Evolutionary conservation across 352 stramenopile species (phyloP).

Genomic region (Phytophthora hibernalis): DNA sequence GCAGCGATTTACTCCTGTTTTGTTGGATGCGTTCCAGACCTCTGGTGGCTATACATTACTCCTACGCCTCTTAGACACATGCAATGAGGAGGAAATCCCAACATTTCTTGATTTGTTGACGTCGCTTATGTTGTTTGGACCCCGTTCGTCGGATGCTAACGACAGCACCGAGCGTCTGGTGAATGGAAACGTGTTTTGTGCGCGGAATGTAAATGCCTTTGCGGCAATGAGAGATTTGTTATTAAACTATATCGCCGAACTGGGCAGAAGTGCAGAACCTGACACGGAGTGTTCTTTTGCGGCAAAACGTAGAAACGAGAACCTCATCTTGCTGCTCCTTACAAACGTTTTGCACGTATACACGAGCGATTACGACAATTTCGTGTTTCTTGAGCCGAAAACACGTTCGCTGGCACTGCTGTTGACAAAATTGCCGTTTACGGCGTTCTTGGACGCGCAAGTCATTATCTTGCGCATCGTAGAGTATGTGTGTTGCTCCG

Average conservation of each 20-base stretch:
- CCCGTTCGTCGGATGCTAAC: constrained; percentile 46
- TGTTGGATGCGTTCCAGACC: constrained; percentile 73
- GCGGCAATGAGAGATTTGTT: constrained; percentile 71
- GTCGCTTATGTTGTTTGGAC: constrained; percentile 64
- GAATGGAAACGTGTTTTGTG: constrained; percentile 51
- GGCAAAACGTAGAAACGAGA: constrained; percentile 39
- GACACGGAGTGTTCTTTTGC: constrained; percentile 4
- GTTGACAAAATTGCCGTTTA: constrained; percentile 66
- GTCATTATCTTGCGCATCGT: constrained; percentile 80
- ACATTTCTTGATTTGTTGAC: constrained; percentile 61
- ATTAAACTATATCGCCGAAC: constrained; percentile 51
- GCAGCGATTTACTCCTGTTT: constrained; percentile 58
- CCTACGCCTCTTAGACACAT: constrained; percentile 46
- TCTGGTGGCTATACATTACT: constrained; percentile 72
- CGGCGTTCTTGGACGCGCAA: constrained; percentile 61
- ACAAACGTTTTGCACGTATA: constrained; percentile 78
- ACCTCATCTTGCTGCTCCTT: constrained; percentile 66
- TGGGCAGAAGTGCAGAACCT: constrained; percentile 16
- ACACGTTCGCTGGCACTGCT: constrained; percentile 74
- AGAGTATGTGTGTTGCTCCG: constrained; percentile 78
- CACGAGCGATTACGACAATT: constrained; percentile 77
- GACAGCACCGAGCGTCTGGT: constrained; percentile 48
- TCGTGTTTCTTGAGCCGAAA: constrained; percentile 72
- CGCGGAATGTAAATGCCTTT: constrained; percentile 73
- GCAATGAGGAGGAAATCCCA: constrained; percentile 50